Percentiles rank a stretch among this genome's conserved stretches.
Conservation (phyloP, 2,329 filamentous ascomycete genomes). For the Ascochyta viciae-villosae region DNA sequence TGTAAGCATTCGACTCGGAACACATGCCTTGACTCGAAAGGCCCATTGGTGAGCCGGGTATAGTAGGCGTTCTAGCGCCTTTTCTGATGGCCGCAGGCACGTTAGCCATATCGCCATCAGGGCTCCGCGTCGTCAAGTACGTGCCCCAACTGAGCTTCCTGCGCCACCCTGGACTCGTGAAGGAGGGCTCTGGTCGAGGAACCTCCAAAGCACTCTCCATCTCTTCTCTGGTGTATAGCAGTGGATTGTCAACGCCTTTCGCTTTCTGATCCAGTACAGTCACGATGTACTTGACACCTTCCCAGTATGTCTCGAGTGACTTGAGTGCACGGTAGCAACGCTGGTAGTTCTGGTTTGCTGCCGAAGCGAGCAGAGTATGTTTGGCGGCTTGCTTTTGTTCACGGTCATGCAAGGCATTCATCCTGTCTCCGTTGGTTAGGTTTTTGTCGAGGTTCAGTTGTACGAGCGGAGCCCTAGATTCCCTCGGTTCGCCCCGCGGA, state of each 20-base stretch:
- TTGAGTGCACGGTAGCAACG: constrained; percentile 84
- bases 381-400: constrained; percentile 61
- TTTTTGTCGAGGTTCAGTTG: constrained; percentile 8
- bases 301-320: constrained; percentile 84
- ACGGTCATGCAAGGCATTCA: constrained; percentile 25
- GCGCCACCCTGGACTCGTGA: constrained; percentile 61
- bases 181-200: constrained; percentile 57
- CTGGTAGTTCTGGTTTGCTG: constrained; percentile 86
- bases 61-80: constrained; percentile 36
- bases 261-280: constrained; percentile 87
- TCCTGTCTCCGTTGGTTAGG: constrained; percentile 22
- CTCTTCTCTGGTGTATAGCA: constrained; percentile 73
- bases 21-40: constrained; percentile 59
- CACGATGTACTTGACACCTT: constrained; percentile 84
- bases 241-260: constrained; percentile 81
- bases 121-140: constrained; percentile 46
- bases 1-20: not conserved
- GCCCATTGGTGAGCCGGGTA: constrained; percentile 56
- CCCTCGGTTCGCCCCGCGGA: constrained; percentile 3
- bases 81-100: constrained; percentile 42
- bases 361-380: constrained; percentile 78
- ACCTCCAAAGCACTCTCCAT: constrained; percentile 73
- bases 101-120: constrained; percentile 40
- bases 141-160: constrained; percentile 55
- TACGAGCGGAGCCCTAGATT: not conserved